Evolutionary conservation across 495 filamentous ascomycete species (phyloP).

Genomic region (Bathelium albidoporum): DNA sequence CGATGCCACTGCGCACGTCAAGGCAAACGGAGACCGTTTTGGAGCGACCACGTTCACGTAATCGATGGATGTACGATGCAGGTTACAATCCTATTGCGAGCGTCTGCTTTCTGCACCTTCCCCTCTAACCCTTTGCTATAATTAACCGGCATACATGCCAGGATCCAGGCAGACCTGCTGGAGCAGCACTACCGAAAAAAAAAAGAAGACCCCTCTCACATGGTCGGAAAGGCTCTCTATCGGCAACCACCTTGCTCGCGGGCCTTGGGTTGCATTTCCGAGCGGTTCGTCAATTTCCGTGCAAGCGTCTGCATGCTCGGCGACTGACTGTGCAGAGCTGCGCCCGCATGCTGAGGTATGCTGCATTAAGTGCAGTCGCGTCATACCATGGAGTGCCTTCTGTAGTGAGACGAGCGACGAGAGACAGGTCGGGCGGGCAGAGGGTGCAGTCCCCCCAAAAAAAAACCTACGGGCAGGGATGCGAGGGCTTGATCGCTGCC

Average conservation of each 20-base stretch:
- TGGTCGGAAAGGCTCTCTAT: background rate
- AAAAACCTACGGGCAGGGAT: background rate
- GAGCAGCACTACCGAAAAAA: background rate
- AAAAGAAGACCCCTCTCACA: background rate
- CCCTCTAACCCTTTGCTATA: background rate
- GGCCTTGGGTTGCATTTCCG: background rate
- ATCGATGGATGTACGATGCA: background rate
- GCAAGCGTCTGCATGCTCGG: background rate
- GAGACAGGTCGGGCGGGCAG: background rate
- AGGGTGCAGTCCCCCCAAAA: background rate
- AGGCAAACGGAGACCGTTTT: background rate
- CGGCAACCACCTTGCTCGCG: background rate
- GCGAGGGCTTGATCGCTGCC: background rate
- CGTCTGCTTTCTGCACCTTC: background rate
- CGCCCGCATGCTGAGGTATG: background rate
- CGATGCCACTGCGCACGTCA: background rate
- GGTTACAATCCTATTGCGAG: background rate
- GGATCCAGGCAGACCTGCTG: background rate
- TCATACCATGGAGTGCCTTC: background rate
- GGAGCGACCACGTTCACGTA: background rate
- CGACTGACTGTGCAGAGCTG: background rate
- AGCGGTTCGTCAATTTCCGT: background rate
- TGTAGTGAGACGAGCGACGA: slow-evolving; percentile 2
- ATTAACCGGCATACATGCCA: background rate
- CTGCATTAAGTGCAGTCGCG: background rate